Evolutionary conservation across 768 basidiomycete species (phyloP).

Genomic region (Amylocystis lapponica): DNA sequence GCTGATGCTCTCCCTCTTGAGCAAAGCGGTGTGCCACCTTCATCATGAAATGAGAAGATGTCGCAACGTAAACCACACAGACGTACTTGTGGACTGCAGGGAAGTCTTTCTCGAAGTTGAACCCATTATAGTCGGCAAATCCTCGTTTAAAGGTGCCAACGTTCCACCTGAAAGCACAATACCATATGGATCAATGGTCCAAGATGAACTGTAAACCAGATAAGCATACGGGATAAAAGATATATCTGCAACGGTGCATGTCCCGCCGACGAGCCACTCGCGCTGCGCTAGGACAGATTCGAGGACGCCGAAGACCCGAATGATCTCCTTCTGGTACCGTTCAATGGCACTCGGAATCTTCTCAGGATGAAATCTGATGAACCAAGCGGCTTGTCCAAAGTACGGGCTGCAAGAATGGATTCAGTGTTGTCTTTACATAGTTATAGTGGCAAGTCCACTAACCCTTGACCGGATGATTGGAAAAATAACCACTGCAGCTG

Average conservation of each 20-base stretch:
- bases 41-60: no score
- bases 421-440: no score
- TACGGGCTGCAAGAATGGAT: constrained; percentile 15
- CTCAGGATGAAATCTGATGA: constrained; percentile 11
- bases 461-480: constrained; percentile 16
- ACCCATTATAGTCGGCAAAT: constrained; percentile 5
- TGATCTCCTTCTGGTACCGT: constrained; percentile 19
- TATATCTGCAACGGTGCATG: constrained; percentile 15
- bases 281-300: constrained; percentile 15
- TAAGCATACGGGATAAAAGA: constrained; percentile 9
- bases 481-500: constrained; percentile 36
- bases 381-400: constrained; percentile 13
- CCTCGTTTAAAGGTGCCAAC: background rate
- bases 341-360: constrained; percentile 11
- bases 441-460: background rate
- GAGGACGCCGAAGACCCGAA: constrained; percentile 18
- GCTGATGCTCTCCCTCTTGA: no score
- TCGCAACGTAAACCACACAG: no score
- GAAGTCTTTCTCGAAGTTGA: constrained; percentile 10
- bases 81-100: constrained; percentile 6
- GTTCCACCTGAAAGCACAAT: constrained; percentile 7
- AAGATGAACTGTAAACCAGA: background rate
- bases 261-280: constrained; percentile 13
- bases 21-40: no score
- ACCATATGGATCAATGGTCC: no score